Evolutionary conservation across 2,329 filamentous ascomycete genomes (phyloP).

Genomic region (Ceratocystis cacaofunesta): DNA sequence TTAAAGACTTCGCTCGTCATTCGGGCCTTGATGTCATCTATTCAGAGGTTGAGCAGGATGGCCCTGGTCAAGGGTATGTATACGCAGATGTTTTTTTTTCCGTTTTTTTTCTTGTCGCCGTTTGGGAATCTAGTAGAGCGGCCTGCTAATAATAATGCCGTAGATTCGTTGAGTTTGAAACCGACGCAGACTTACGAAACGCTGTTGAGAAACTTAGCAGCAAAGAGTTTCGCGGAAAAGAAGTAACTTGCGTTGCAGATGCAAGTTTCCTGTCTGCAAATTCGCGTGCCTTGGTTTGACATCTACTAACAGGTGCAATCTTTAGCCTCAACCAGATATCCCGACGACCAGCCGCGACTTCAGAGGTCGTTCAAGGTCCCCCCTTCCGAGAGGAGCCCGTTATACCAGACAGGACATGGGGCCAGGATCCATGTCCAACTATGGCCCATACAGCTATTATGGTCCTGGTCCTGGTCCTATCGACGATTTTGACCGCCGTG

Average conservation of each 20-base stretch:
- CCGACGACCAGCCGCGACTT: slow-evolving; percentile 36
- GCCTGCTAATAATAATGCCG: background rate
- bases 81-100: background rate
- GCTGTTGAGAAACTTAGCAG: slow-evolving; percentile 92
- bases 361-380: slow-evolving; percentile 62
- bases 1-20: slow-evolving; percentile 98
- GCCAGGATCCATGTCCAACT: background rate
- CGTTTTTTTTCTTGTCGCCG: too few relatives aligned
- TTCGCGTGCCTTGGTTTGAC: background rate
- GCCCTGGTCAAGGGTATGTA: slow-evolving; percentile 22
- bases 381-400: slow-evolving; percentile 39
- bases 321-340: slow-evolving; percentile 61
- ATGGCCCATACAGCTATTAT: slow-evolving; percentile 4
- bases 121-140: too few relatives aligned
- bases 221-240: slow-evolving; percentile 79
- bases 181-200: slow-evolving; percentile 70
- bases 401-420: background rate
- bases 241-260: slow-evolving; percentile 75
- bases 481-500: slow-evolving; percentile 75
- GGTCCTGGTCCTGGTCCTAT: slow-evolving; percentile 19
- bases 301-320: background rate
- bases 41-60: slow-evolving; percentile 85
- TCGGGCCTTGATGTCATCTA: slow-evolving; percentile 96
- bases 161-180: slow-evolving; percentile 97
- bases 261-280: slow-evolving; percentile 37